Evolutionary conservation across 306 rosid genomes (phyloP), one percentile per base, ranked within the genome.

Genomic region (Alnus rubra): DNA sequence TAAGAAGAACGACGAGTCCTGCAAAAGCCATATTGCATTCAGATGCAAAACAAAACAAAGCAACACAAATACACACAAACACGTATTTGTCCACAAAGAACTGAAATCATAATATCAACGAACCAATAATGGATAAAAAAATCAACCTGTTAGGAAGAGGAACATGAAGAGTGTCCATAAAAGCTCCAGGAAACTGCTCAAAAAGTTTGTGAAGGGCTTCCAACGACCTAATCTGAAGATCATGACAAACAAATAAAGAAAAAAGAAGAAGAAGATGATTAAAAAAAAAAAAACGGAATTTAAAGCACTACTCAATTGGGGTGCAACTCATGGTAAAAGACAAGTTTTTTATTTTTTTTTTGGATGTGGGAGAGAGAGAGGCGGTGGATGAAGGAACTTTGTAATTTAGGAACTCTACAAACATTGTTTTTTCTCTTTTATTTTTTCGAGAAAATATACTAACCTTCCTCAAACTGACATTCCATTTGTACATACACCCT

Each of bases 181-280:
- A 94, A 86, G 97, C 97, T 47, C 88, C 89, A 8, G 98, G 98
- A 88, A 94, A 94, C 82, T 91, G 89, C 90, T 91, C 95, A 83
- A 94, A 94, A 67, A 86, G 91, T 75, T 85, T 90, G 80, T 87
- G 97, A 60, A 94, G 81, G 23, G 97, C 90, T 85, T 92, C 98
- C 87, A 94, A 50, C 75, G 98, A 94, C 82, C 97, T 92, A 82
- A 94, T 94, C 98, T 94, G 93, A 75, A 84, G 75, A 82, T 78
- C 42, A 76, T 35, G 69, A 79, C 23, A 82, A 4, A 44, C 4
- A n/a, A 15, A 33, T 6, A 16, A 12, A 37, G 4, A 11, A 50
- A 11, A 7, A 33, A 76, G n/a, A n/a, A n/a, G n/a, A n/a, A n/a
- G n/a, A n/a, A n/a, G n/a, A n/a, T n/a, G n/a, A n/a, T n/a, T n/a